phyloP scores from a whole-genome alignment of 2,329 filamentous ascomycete species.

The Celoporthe dispersa region DNA sequence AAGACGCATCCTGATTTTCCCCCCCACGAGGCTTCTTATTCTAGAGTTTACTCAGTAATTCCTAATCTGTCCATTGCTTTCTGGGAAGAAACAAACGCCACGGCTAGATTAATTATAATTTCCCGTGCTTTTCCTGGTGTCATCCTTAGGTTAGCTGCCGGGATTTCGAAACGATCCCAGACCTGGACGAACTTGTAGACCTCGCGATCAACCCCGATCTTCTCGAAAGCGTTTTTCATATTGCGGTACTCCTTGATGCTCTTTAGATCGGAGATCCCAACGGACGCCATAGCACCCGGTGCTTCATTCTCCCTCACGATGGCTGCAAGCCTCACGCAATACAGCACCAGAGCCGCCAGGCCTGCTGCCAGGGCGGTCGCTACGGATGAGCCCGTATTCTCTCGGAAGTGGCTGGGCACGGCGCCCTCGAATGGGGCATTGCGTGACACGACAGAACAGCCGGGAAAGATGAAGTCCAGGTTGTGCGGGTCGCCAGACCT shows the following conservation, averaged over 20 bases:
- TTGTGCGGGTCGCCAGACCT: slow-evolving; percentile 32
- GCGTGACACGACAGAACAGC: slow-evolving; percentile 33
- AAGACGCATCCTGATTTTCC: no score
- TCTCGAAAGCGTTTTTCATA: not conserved
- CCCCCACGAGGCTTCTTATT: not conserved
- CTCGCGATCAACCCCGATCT: not conserved
- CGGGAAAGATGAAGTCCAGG: slow-evolving; percentile 40
- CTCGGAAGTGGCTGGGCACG: slow-evolving; percentile 8
- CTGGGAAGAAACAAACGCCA: not conserved
- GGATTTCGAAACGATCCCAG: not conserved
- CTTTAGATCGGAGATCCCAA: not conserved
- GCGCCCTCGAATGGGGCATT: slow-evolving; percentile 18
- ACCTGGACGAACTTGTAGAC: slow-evolving; percentile 2
- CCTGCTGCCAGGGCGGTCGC: slow-evolving; percentile 39
- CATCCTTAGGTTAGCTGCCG: not conserved
- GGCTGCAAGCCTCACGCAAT: slow-evolving; percentile 27
- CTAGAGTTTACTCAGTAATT: not conserved
- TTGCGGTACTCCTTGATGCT: not conserved
- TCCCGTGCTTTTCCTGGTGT: not conserved
- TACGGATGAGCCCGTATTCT: slow-evolving; percentile 34
- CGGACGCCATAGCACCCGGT: not conserved
- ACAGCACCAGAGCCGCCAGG: slow-evolving; percentile 37
- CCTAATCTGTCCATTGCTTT: not conserved
- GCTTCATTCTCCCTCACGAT: not conserved
- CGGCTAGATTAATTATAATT: not conserved